phyloP scores from a whole-genome alignment of 169 alveolate species.

The Babesia ovis region DNA sequence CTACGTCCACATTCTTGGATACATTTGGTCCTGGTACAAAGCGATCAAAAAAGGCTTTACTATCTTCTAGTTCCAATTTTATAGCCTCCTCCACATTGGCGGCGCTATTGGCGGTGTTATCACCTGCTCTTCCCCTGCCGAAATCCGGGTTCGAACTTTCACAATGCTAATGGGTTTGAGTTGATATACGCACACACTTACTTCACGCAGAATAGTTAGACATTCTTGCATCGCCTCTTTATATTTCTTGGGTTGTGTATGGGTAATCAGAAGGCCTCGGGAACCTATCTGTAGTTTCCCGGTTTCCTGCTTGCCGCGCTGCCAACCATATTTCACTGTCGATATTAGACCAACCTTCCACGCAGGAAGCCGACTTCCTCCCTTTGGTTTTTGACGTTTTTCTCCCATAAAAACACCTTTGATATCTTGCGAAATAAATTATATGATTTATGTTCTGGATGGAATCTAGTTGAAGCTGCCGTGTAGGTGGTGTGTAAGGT shows the following conservation, averaged over 20 bases:
- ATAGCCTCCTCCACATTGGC: conserved; percentile 62
- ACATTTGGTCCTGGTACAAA: conserved; percentile 75
- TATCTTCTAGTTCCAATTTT: conserved; percentile 48
- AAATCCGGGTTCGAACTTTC: conserved; percentile 32
- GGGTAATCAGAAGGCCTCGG: conserved; percentile 49
- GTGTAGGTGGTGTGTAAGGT: conserved; percentile 1
- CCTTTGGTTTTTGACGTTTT: not conserved
- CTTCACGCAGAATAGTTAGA: conserved; percentile 60
- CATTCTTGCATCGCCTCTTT: conserved; percentile 70
- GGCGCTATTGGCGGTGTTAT: not conserved
- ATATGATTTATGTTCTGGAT: no score
- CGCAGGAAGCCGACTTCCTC: conserved; percentile 24
- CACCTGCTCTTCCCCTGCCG: not conserved
- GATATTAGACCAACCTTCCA: conserved; percentile 21
- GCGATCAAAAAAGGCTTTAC: conserved; percentile 60
- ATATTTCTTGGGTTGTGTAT: conserved; percentile 40
- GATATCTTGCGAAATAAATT: no score
- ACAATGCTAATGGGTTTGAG: conserved; percentile 38
- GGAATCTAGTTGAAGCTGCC: no score
- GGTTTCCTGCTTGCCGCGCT: conserved; percentile 49
- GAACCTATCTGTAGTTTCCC: conserved; percentile 58
- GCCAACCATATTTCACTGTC: not conserved
- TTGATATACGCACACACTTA: not conserved
- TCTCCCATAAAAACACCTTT: conserved; percentile 5
- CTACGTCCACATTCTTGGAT: conserved; percentile 64